A percentile compares a stretch with the other conserved stretches of the same genome.
phyloP scores from a whole-genome alignment of 257 asterid genomes.

The Nicotiana tabacum region DNA sequence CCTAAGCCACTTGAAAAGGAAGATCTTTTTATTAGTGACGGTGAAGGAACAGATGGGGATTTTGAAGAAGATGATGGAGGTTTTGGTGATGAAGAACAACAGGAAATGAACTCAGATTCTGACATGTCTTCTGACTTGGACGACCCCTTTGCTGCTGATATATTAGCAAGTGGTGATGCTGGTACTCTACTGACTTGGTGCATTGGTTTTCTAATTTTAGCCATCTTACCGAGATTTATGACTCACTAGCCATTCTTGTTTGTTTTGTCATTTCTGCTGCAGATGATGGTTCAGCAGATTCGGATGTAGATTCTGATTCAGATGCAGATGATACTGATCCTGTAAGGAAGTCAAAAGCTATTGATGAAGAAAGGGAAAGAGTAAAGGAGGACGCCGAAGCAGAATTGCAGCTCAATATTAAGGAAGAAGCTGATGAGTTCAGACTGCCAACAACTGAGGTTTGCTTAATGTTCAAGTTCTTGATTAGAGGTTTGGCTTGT shows the following conservation, averaged over 20 bases:
- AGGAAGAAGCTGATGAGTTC: conserved; percentile 71
- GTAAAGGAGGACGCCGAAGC: conserved; percentile 46
- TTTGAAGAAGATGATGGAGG: conserved; percentile 25
- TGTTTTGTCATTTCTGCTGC: not conserved
- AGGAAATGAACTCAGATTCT: conserved; percentile 43
- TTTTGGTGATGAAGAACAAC: conserved; percentile 41
- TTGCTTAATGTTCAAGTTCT: not conserved
- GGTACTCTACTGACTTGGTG: conserved; percentile 31
- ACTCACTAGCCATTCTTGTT: not conserved
- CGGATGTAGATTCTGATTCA: conserved; percentile 49
- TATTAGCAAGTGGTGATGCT: conserved; percentile 61
- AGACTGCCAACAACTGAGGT: conserved; percentile 80
- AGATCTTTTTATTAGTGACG: conserved; percentile 40
- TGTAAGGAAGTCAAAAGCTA: conserved; percentile 43
- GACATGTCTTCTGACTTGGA: conserved; percentile 75
- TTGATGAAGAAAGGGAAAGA: conserved; percentile 43
- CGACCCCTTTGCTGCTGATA: conserved; percentile 65
- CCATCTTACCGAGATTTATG: not conserved
- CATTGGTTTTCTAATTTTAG: conserved; percentile 3
- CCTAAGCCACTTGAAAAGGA: conserved; percentile 27
- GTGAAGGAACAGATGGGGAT: conserved; percentile 37
- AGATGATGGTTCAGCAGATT: conserved; percentile 22
- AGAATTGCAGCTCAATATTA: conserved; percentile 56
- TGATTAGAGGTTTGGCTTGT: not conserved
- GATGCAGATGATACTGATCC: conserved; percentile 50